These are phyloP conservation scores for Fraxinus angustifolia DNA, from an alignment of 305 asterid species.

Conservation along the genomic window DNA sequence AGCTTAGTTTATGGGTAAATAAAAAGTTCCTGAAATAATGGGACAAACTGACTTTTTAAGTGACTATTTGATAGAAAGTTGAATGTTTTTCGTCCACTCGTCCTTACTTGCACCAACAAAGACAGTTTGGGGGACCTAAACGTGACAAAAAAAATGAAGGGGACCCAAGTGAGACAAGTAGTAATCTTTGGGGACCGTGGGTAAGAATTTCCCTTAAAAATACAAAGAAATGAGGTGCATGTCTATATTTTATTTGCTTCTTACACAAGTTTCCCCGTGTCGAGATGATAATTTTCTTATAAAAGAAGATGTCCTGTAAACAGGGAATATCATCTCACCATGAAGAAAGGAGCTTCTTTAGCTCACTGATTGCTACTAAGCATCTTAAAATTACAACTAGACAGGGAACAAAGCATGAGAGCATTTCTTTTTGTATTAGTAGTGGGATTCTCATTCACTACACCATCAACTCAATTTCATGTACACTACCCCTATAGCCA, in stretches of 20 bases:
- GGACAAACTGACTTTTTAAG: background rate
- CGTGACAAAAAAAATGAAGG: background rate
- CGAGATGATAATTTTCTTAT: constrained; percentile 17
- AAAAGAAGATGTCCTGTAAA: constrained; percentile 27
- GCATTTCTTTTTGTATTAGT: constrained; percentile 32
- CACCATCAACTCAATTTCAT: constrained; percentile 37
- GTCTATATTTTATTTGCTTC: constrained; percentile 10
- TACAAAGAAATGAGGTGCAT: background rate
- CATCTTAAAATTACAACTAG: constrained; percentile 44
- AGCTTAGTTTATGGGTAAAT: background rate
- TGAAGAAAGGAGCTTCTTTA: constrained; percentile 23
- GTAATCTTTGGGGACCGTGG: background rate
- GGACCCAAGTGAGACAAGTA: background rate
- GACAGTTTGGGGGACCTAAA: background rate
- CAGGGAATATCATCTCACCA: constrained; percentile 35
- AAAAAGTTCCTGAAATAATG: background rate
- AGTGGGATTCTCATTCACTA: constrained; percentile 75
- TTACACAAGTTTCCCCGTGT: constrained; percentile 17
- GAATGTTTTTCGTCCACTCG: background rate
- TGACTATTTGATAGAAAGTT: background rate
- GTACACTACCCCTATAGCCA: constrained; percentile 35
- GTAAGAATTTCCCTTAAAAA: background rate
- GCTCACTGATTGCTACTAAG: constrained; percentile 47
- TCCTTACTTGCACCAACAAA: background rate
- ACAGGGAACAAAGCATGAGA: constrained; percentile 20